Percentiles rank a stretch among this genome's conserved stretches.
Evolutionary conservation across 805 yeast species (phyloP).

Genomic region (Komagataella pastoris): DNA sequence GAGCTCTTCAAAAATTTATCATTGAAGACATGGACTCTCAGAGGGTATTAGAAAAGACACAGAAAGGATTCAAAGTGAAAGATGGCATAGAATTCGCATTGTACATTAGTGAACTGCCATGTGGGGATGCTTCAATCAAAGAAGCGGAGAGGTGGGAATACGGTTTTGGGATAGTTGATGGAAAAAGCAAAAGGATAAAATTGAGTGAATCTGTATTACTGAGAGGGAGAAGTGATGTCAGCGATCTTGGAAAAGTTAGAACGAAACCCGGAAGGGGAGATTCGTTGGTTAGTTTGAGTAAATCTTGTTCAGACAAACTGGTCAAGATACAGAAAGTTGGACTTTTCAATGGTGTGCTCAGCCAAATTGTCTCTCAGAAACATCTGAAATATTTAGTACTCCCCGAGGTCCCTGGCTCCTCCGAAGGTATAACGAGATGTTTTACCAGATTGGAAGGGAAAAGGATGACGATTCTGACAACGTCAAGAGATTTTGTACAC

Average conservation of each 20-base stretch:
- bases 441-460: constrained; percentile 13
- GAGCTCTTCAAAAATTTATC: constrained; percentile 55
- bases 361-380: constrained; percentile 18
- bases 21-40: constrained; percentile 26
- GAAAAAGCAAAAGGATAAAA: neutral
- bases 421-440: constrained; percentile 25
- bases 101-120: constrained; percentile 67
- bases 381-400: constrained; percentile 37
- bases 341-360: constrained; percentile 31
- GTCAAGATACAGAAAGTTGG: constrained; percentile 49
- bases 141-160: constrained; percentile 5
- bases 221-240: constrained; percentile 56
- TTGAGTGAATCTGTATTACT: constrained; percentile 8
- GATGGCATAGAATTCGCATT: constrained; percentile 33
- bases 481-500: constrained; percentile 3
- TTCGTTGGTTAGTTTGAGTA: constrained; percentile 57
- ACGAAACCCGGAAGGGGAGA: constrained; percentile 91
- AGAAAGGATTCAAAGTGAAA: constrained; percentile 17
- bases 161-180: neutral
- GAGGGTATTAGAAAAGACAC: constrained; percentile 5
- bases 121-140: constrained; percentile 68
- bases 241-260: constrained; percentile 50
- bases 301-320: constrained; percentile 84
- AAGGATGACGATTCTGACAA: constrained; percentile 5
- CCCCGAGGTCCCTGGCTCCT: constrained; percentile 18